These are phyloP conservation scores for Cymbidium sinense DNA, from an alignment of 106 monocot genomes.

Conservation along the genomic window DNA sequence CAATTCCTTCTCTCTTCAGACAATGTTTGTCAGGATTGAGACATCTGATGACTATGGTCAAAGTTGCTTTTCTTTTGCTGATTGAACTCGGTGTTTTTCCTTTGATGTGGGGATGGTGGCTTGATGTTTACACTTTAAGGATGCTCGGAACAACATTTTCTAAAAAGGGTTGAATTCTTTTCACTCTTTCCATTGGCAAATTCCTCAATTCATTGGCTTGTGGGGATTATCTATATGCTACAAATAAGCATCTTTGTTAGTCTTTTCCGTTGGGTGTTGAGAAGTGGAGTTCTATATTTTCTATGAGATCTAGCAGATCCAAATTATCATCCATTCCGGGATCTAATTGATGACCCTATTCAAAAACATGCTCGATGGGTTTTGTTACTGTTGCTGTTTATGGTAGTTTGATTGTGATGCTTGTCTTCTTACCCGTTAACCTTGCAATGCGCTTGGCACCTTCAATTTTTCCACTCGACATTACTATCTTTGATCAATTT, in stretches of 20 bases:
- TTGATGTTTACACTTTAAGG: constrained; percentile 88
- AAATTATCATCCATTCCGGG: constrained; percentile 96
- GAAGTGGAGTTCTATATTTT: constrained; percentile 94
- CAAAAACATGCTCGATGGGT: constrained; percentile 96
- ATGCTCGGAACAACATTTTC: constrained; percentile 84
- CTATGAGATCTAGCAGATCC: constrained; percentile 99
- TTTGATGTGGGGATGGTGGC: constrained; percentile 99
- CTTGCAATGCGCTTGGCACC: constrained; percentile 93
- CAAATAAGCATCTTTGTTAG: constrained; percentile 98
- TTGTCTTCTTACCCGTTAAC: constrained; percentile 95
- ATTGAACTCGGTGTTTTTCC: constrained; percentile 98
- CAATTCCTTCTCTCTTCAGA: constrained; percentile 71
- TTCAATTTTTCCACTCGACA: constrained; percentile 84
- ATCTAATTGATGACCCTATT: constrained; percentile 97
- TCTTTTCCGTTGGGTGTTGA: constrained; percentile 93
- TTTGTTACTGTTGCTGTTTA: constrained; percentile 91
- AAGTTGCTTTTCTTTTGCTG: constrained; percentile 93
- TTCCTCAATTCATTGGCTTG: constrained; percentile 90
- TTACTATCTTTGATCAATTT: constrained; percentile 85
- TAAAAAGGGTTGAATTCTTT: constrained; percentile 88
- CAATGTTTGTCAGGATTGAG: constrained; percentile 74
- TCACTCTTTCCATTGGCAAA: constrained; percentile 76
- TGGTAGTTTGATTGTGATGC: constrained; percentile 98
- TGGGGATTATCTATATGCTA: constrained; percentile 98
- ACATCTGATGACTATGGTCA: constrained; percentile 95